Conservation (phyloP, 1,284 basidiomycete species). For the Prillingera fragicola region DNA sequence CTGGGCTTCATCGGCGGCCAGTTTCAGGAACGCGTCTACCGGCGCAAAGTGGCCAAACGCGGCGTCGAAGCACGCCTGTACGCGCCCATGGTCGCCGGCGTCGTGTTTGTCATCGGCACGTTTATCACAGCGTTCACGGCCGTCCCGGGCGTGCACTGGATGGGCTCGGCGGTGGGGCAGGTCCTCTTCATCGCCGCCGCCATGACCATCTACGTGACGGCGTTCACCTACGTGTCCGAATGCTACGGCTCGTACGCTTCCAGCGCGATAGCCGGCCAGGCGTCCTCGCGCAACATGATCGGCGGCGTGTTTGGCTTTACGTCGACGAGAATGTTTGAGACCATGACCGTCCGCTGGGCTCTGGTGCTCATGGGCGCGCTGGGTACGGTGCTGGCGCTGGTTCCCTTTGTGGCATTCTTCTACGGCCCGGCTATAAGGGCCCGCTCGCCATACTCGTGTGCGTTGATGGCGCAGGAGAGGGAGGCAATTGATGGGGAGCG, state of each 20-base stretch:
- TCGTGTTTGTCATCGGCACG: slow-evolving; percentile 60
- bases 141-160: slow-evolving; percentile 26
- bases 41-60: slow-evolving; percentile 54
- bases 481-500: slow-evolving; percentile 23
- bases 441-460: slow-evolving; percentile 28
- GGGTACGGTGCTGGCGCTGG: slow-evolving; percentile 17
- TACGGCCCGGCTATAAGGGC: slow-evolving; percentile 35
- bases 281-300: slow-evolving; percentile 20
- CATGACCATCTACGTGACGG: slow-evolving; percentile 26
- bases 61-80: slow-evolving; percentile 71
- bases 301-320: slow-evolving; percentile 16
- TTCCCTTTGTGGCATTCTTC: slow-evolving; percentile 36
- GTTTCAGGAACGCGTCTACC: slow-evolving; percentile 63
- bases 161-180: slow-evolving; percentile 51
- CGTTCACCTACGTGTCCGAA: slow-evolving; percentile 20
- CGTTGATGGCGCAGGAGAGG: slow-evolving; percentile 35
- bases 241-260: slow-evolving; percentile 19
- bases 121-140: slow-evolving; percentile 50
- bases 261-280: slow-evolving; percentile 15
- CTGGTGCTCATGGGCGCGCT: not conserved
- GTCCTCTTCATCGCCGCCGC: slow-evolving; percentile 51
- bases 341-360: not conserved
- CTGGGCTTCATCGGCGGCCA: slow-evolving; percentile 58
- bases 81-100: slow-evolving; percentile 58
- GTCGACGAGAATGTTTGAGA: not conserved